Base-by-base conservation (phyloP, 805 yeast genomes). In the Candida lessepsii region DNA sequence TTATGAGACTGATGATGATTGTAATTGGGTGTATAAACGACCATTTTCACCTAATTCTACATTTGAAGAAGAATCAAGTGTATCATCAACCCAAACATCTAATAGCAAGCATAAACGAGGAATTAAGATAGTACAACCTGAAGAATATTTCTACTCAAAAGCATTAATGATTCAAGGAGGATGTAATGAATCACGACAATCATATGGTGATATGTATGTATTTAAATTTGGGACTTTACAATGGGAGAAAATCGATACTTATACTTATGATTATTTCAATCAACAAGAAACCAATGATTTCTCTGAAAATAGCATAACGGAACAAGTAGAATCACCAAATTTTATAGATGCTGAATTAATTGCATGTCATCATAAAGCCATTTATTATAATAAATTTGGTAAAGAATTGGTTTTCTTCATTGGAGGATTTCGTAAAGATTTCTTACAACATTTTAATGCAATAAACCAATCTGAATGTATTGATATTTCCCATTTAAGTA, bases 161-260 rank as follows among this genome's bases (percentile, higher is more conserved):
- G 58, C 62, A 9, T 52, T 67, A 10, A 20, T 69, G 9, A 47
- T 69, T 7, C 75, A 69, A 27, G 75, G 75, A 1, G 75, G 75
- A 2, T 60, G 64, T 34, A 57, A 61, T 41, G 63, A 63, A 13
- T 33, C 53, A 2, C 31, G 41, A 8, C 49, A 61, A 9, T 54
- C 57, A 2, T 67, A 57, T 40, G 54, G 64, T 36, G 70, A 66
- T 42, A 52, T 67, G 35, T 63, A 52, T 44, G 26, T 63, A 24
- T 67, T 60, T 47, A 42, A 50, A 6, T 68, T 69, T 39, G 55
- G 50, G 18, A 56, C 61, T 2, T 63, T 64, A 5, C 48, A 53
- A 30, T 69, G 73, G 73, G 56, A 52, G 29, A 44, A 48, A n/a
- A 34, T 61, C 30, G 44, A 49, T 9, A 66, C 73, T 2, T 67